Conservation (phyloP, 495 filamentous ascomycete genomes). For the Pyrenula massariospora region DNA sequence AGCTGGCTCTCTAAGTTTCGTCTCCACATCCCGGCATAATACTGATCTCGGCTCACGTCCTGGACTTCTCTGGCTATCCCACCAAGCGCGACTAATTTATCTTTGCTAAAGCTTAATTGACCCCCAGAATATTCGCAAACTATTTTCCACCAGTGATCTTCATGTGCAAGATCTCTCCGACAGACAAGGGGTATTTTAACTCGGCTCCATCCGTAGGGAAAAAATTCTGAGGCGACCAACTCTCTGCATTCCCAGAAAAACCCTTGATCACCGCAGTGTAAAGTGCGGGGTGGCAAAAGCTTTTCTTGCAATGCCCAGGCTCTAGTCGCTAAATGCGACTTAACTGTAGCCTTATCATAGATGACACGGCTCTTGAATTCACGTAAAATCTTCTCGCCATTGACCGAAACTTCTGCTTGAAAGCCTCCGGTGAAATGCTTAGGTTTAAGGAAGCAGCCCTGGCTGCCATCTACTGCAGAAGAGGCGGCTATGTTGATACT, state of each 20-base stretch:
- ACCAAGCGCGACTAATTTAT: slow-evolving; percentile 3
- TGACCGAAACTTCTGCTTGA: background rate
- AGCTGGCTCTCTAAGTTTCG: background rate
- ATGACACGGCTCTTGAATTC: background rate
- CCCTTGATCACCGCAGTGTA: slow-evolving; percentile 1
- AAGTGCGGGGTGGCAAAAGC: background rate
- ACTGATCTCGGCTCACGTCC: background rate
- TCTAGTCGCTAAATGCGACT: background rate
- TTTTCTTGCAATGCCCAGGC: background rate
- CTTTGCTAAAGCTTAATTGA: background rate
- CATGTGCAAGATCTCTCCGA: too few relatives aligned
- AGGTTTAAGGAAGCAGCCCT: background rate
- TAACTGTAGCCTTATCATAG: background rate
- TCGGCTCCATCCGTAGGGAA: background rate
- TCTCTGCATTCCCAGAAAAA: slow-evolving; percentile 1
- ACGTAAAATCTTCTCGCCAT: background rate
- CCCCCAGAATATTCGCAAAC: background rate
- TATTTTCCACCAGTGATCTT: background rate
- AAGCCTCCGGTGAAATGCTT: background rate
- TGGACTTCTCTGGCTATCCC: slow-evolving; percentile 1
- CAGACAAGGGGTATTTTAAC: background rate
- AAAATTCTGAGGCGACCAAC: background rate
- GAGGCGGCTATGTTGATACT: slow-evolving; percentile 19
- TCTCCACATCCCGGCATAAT: slow-evolving; percentile 4
- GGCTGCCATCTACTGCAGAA: background rate